Conservation (phyloP, 345 rosid species). For the Eucalyptus dawsonii region DNA sequence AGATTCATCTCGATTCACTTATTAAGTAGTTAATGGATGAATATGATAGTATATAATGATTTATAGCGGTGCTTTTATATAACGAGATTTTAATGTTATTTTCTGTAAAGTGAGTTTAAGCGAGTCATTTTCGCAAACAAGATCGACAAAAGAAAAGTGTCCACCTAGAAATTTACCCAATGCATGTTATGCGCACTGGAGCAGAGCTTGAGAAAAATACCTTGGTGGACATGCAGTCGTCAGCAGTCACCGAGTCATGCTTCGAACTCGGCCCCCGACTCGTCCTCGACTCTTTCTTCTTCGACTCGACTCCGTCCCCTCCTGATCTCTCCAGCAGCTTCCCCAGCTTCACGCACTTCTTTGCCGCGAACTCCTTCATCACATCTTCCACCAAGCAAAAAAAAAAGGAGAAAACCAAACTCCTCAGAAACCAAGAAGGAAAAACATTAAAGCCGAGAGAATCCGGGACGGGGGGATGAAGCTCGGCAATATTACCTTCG, state of each 20-base stretch:
- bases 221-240: neutral
- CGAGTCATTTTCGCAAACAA: neutral
- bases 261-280: neutral
- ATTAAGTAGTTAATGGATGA: neutral
- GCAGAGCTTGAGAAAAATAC: neutral
- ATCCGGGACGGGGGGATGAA: too few relatives aligned
- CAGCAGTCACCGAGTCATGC: constrained; percentile 3
- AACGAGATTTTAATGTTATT: neutral
- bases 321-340: constrained; percentile 46
- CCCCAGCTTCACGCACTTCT: constrained; percentile 67
- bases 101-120: neutral
- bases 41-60: neutral
- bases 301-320: neutral
- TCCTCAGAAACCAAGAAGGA: neutral
- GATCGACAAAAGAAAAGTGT: neutral
- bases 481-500: constrained; percentile 24
- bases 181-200: neutral
- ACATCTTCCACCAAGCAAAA: constrained; percentile 26
- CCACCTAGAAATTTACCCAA: neutral
- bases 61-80: neutral
- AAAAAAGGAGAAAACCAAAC: neutral
- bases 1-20: neutral
- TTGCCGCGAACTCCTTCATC: constrained; percentile 59
- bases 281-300: constrained; percentile 7
- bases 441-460: neutral